These are phyloP conservation scores for Austroboletus eburneus DNA, from an alignment of 768 basidiomycete genomes.

Conservation along the genomic window DNA sequence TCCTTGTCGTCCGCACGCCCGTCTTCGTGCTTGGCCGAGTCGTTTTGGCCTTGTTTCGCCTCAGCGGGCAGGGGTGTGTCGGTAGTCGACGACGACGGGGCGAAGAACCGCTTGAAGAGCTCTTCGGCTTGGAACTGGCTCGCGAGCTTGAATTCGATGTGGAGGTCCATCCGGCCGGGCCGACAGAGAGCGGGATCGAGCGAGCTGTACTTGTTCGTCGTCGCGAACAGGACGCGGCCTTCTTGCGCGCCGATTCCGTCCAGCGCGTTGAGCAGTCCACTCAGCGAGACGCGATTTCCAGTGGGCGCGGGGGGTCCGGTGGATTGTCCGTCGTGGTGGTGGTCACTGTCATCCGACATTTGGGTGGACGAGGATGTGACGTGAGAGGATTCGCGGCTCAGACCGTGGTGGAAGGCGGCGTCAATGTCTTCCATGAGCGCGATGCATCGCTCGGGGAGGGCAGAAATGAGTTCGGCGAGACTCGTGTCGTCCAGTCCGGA, in stretches of 20 bases:
- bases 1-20: not conserved
- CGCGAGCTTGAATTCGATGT: conserved; percentile 73
- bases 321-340: conserved; percentile 13
- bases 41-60: too few species aligned
- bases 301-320: conserved; percentile 9
- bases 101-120: conserved; percentile 66
- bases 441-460: conserved; percentile 67
- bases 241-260: conserved; percentile 79
- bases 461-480: conserved; percentile 54
- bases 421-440: conserved; percentile 85
- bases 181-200: conserved; percentile 74
- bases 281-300: conserved; percentile 51
- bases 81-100: conserved; percentile 30
- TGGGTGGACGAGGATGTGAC: not conserved
- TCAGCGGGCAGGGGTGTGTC: not conserved
- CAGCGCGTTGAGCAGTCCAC: conserved; percentile 73
- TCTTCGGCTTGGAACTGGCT: conserved; percentile 63
- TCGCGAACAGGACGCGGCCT: conserved; percentile 78
- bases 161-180: conserved; percentile 77
- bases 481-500: conserved; percentile 57
- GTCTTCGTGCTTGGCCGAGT: not conserved
- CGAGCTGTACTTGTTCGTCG: conserved; percentile 66
- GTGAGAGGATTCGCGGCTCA: conserved; percentile 32
- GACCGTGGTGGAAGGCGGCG: conserved; percentile 56
- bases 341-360: not conserved